Conservation (phyloP, 2,329 filamentous ascomycete genomes). For the Scorias spongiosa region DNA sequence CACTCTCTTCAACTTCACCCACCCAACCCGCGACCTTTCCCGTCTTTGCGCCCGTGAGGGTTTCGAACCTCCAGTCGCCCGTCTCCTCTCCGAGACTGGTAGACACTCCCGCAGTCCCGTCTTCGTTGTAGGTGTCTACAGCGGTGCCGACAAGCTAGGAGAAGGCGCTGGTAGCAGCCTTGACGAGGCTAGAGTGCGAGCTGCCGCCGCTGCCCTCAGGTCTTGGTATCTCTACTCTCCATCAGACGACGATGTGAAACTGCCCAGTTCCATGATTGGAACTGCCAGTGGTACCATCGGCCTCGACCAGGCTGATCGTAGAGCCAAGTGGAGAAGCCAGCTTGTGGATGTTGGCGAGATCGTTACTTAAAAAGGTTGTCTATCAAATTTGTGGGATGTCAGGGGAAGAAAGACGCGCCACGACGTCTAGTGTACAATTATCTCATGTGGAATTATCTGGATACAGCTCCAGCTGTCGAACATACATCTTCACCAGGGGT, state of each 20-base stretch:
- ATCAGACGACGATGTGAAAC: constrained; percentile 31
- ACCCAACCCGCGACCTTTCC: constrained; percentile 70
- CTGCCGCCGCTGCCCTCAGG: constrained; percentile 74
- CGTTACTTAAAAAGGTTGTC: constrained; percentile 21
- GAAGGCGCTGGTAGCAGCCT: constrained; percentile 73
- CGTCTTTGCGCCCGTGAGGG: constrained; percentile 75
- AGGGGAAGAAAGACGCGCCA: no score
- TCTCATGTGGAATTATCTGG: no score
- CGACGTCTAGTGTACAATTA: no score
- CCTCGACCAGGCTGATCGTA: constrained; percentile 13
- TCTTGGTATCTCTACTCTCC: constrained; percentile 95
- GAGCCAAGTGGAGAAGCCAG: constrained; percentile 36
- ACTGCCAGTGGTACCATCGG: constrained; percentile 18
- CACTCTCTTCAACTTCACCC: constrained; percentile 66
- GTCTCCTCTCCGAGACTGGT: constrained; percentile 82
- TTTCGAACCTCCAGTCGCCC: constrained; percentile 74
- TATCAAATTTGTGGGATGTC: not conserved
- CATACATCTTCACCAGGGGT: no score
- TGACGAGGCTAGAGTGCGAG: constrained; percentile 60
- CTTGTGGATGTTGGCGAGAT: constrained; percentile 44
- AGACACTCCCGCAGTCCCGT: constrained; percentile 72
- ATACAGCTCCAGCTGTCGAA: no score
- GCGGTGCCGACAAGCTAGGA: constrained; percentile 76
- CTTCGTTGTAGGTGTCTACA: constrained; percentile 87
- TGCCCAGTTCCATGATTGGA: constrained; percentile 31